phyloP scores from a whole-genome alignment of 2,329 filamentous ascomycete genomes.

The Didymella glomerata region DNA sequence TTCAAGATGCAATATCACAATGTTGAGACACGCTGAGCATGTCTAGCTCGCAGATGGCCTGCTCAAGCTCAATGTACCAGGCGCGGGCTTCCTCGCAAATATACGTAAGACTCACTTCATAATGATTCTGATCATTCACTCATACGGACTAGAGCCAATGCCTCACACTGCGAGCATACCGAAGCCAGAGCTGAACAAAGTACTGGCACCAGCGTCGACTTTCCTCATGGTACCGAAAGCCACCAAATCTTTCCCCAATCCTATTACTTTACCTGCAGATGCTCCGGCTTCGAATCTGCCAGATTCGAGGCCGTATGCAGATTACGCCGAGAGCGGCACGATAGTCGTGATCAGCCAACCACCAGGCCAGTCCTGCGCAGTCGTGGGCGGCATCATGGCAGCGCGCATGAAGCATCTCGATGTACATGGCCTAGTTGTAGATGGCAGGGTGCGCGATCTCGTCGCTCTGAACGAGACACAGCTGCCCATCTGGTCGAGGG shows the following conservation, averaged over 20 bases:
- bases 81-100: constrained; percentile 73
- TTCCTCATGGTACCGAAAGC: constrained; percentile 69
- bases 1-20: neutral
- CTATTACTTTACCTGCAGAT: constrained; percentile 47
- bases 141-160: constrained; percentile 36
- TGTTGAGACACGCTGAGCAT: constrained; percentile 22
- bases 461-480: constrained; percentile 64
- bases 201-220: constrained; percentile 66
- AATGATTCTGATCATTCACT: neutral
- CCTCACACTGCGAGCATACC: constrained; percentile 30
- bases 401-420: constrained; percentile 70
- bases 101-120: constrained; percentile 57
- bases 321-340: constrained; percentile 66
- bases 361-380: constrained; percentile 70
- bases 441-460: constrained; percentile 73
- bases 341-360: constrained; percentile 75
- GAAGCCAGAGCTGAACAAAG: constrained; percentile 34
- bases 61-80: constrained; percentile 71
- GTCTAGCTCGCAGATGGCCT: constrained; percentile 70
- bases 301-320: constrained; percentile 69
- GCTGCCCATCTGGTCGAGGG: constrained; percentile 67
- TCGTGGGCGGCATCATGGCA: constrained; percentile 81
- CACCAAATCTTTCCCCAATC: constrained; percentile 52
- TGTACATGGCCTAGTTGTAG: constrained; percentile 69
- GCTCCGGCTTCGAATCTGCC: constrained; percentile 38